These are phyloP conservation scores for Chloris gayana DNA, from an alignment of 176 grass and related monocot genomes.

Conservation along the genomic window DNA sequence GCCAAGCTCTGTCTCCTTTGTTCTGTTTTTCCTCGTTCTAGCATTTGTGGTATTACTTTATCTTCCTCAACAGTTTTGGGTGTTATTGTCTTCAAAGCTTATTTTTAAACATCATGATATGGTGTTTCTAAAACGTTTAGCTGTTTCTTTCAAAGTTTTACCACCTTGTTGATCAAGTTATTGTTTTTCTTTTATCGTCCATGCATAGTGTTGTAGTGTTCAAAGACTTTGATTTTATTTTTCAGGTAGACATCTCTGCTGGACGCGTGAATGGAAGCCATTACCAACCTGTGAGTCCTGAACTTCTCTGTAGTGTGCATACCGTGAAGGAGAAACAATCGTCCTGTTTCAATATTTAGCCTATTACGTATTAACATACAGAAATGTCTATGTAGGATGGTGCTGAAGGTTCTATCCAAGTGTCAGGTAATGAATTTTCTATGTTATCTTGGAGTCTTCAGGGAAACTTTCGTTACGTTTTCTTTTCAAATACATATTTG, in stretches of 20 bases:
- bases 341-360: neutral
- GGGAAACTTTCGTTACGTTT: too few relatives aligned
- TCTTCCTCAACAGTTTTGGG: neutral
- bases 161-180: neutral
- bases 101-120: neutral
- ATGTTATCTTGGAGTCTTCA: neutral
- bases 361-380: neutral
- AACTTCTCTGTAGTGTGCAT: neutral
- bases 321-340: neutral
- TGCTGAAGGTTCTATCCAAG: conserved; percentile 32
- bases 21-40: conserved; percentile 25
- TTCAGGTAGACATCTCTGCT: conserved; percentile 26
- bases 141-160: too few relatives aligned
- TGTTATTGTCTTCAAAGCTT: neutral
- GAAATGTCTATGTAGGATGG: conserved; percentile 12
- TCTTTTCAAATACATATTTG: too few relatives aligned
- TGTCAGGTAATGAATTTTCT: conserved; percentile 9
- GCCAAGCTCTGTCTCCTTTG: neutral
- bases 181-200: too few relatives aligned
- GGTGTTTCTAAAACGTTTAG: too few relatives aligned
- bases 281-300: conserved; percentile 13
- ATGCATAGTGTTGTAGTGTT: too few relatives aligned
- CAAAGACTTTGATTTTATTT: neutral
- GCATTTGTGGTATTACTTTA: conserved; percentile 25
- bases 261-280: neutral